Conservation (phyloP, 2,329 filamentous ascomycete species). For the Aspergillus neotritici region DNA sequence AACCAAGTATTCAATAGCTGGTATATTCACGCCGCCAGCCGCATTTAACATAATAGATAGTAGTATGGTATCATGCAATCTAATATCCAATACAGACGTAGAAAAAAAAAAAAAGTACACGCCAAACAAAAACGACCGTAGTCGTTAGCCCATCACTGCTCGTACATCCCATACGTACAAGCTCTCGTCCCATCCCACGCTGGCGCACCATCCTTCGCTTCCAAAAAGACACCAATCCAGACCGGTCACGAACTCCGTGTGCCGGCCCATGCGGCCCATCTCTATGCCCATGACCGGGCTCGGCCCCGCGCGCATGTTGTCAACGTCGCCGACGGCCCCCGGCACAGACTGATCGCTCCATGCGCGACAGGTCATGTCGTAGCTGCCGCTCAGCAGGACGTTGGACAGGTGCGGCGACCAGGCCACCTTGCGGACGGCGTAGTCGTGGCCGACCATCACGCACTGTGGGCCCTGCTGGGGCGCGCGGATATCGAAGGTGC, state of each 20-base stretch:
- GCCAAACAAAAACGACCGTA: no score
- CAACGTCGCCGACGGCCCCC: conserved; percentile 26
- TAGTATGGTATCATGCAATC: conserved; percentile 19
- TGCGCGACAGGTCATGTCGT: conserved; percentile 94
- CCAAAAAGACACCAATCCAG: conserved; percentile 98
- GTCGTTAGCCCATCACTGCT: conserved; percentile 48
- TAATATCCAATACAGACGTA: conserved; percentile 19
- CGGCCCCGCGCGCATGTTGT: conserved; percentile 36
- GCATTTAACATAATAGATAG: neutral
- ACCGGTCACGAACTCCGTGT: conserved; percentile 94
- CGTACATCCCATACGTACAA: conserved; percentile 89
- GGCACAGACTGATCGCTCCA: conserved; percentile 74
- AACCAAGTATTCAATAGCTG: no score
- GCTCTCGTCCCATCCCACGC: conserved; percentile 88
- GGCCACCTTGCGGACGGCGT: conserved; percentile 75
- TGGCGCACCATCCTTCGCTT: conserved; percentile 90
- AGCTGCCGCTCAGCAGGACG: conserved; percentile 80
- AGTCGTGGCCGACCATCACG: conserved; percentile 78
- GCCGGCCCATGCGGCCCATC: conserved; percentile 79
- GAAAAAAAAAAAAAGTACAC: conserved; percentile 4
- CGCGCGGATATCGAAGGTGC: conserved; percentile 84
- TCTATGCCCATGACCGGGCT: conserved; percentile 55
- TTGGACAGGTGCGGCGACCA: conserved; percentile 96
- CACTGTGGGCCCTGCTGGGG: conserved; percentile 66
- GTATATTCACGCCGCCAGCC: no score